Conservation (phyloP, 371 early-diverging fungal species). For the Mortierella sp. region DNA sequence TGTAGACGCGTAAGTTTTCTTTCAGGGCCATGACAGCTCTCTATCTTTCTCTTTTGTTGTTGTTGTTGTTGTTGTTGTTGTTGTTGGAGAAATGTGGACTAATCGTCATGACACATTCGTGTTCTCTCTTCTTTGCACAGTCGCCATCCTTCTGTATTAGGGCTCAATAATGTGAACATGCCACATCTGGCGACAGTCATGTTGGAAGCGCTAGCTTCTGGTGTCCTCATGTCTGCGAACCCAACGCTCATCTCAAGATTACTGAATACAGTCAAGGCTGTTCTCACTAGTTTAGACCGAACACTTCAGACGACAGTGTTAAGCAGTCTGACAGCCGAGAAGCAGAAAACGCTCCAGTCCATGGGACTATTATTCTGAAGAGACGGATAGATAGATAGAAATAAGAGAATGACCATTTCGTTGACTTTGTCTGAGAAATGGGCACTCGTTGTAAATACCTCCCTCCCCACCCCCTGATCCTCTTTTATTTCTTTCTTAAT, state of each 20-base stretch:
- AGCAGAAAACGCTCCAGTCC: slow-evolving; percentile 70
- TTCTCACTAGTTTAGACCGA: slow-evolving; percentile 65
- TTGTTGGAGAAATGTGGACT: neutral
- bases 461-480: too few species aligned
- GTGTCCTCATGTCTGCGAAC: slow-evolving; percentile 61
- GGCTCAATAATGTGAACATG: slow-evolving; percentile 65
- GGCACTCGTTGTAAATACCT: too few species aligned
- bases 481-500: too few species aligned
- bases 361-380: neutral
- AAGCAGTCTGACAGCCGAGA: slow-evolving; percentile 72
- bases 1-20: slow-evolving; percentile 57
- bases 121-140: slow-evolving; percentile 3
- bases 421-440: too few species aligned
- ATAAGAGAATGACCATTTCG: too few species aligned
- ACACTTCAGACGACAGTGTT: slow-evolving; percentile 68
- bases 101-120: too few species aligned
- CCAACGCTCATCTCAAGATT: slow-evolving; percentile 60
- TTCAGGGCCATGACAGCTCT: too few species aligned
- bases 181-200: slow-evolving; percentile 50
- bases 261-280: slow-evolving; percentile 65
- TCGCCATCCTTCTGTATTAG: slow-evolving; percentile 60
- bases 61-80: neutral
- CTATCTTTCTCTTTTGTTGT: neutral
- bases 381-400: too few species aligned
- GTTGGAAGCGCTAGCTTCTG: slow-evolving; percentile 69